These are phyloP conservation scores for Blastobotrys aristatus DNA, from an alignment of 1,139 yeast species.

Conservation along the genomic window DNA sequence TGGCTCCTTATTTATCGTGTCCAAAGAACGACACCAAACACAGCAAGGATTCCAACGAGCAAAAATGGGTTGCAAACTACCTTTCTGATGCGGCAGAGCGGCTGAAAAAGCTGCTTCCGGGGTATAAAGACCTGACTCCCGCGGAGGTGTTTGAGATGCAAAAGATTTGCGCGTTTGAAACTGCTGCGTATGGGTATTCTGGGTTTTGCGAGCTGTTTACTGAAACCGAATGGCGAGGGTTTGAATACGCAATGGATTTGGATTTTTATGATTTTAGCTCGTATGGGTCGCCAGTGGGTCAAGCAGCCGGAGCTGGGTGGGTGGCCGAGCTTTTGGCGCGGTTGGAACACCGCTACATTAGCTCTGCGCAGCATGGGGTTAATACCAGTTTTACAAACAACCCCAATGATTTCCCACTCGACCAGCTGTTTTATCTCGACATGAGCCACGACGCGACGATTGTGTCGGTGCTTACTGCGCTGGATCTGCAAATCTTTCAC, in stretches of 20 bases:
- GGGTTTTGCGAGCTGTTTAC: conserved; percentile 47
- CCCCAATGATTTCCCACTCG: conserved; percentile 36
- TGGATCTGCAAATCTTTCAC: conserved; percentile 37
- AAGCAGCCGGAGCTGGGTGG: conserved; percentile 43
- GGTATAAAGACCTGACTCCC: conserved; percentile 36
- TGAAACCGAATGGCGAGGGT: conserved; percentile 46
- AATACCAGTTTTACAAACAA: conserved; percentile 34
- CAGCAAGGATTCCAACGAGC: conserved; percentile 14
- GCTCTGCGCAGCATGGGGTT: conserved; percentile 32
- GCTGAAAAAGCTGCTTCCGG: conserved; percentile 41
- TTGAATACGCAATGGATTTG: conserved; percentile 43
- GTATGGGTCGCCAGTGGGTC: conserved; percentile 37
- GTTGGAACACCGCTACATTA: conserved; percentile 28
- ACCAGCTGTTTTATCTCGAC: conserved; percentile 41
- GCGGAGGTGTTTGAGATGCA: conserved; percentile 40
- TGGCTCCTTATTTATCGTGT: conserved; percentile 40
- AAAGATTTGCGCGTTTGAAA: conserved; percentile 46
- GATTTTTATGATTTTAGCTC: conserved; percentile 39
- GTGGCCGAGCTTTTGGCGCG: conserved; percentile 38
- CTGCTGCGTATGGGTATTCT: conserved; percentile 46
- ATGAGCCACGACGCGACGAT: conserved; percentile 42
- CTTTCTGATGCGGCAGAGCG: conserved; percentile 41
- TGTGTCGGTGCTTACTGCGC: conserved; percentile 37
- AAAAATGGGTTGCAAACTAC: conserved; percentile 37
- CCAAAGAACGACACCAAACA: conserved; percentile 24